A percentile compares a stretch with the other conserved stretches of the same genome.
Evolutionary conservation across 2,329 filamentous ascomycete genomes (phyloP).

Genomic region (Sporothrix phasma): DNA sequence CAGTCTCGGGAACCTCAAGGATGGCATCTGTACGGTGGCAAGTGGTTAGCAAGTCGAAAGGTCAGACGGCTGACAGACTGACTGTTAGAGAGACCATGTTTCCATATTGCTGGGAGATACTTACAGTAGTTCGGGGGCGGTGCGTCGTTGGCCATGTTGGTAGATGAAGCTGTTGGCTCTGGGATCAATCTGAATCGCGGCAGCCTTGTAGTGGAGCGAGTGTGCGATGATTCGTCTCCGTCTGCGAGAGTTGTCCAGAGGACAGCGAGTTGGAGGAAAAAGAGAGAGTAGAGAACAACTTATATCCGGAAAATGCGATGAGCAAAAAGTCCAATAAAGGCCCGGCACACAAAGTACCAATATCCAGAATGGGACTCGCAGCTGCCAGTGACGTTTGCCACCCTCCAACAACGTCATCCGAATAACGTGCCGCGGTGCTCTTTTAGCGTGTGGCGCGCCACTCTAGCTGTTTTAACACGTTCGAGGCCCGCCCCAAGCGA

Average conservation of each 20-base stretch:
- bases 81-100: not conserved
- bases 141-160: constrained; percentile 29
- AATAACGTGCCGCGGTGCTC: not conserved
- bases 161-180: not conserved
- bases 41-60: not conserved
- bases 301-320: not conserved
- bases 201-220: not conserved
- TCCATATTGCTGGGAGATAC: constrained; percentile 21
- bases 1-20: constrained; percentile 62
- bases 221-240: not conserved
- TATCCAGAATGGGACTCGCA: too few relatives aligned
- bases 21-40: constrained; percentile 49
- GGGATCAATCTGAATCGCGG: not conserved
- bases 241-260: not conserved
- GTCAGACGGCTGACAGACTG: not conserved
- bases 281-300: not conserved
- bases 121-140: constrained; percentile 53
- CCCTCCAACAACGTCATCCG: constrained; percentile 3
- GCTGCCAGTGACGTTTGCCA: not conserved
- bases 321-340: not conserved
- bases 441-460: not conserved
- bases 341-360: not conserved
- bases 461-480: not conserved
- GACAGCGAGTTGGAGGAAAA: not conserved
- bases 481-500: not conserved